A percentile compares a stretch with the other conserved stretches of the same genome.
These are phyloP conservation scores for Ustilaginoidea virens DNA, from an alignment of 2,329 filamentous ascomycete genomes.

Conservation along the genomic window DNA sequence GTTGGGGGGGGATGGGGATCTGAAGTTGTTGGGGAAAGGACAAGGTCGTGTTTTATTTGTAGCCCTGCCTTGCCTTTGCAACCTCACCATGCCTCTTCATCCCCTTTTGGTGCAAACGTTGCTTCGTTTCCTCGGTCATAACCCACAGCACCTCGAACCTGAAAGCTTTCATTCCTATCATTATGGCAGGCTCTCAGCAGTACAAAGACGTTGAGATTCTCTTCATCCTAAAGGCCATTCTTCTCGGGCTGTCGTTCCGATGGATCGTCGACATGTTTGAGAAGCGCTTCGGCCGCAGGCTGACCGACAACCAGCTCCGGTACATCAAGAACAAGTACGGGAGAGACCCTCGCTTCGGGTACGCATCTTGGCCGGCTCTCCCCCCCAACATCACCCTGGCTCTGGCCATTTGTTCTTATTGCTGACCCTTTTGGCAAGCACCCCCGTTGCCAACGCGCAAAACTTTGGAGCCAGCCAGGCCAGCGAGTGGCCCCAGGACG, in stretches of 20 bases:
- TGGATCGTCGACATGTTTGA: constrained; percentile 14
- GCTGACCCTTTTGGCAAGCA: neutral
- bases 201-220: constrained; percentile 20
- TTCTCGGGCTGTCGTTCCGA: constrained; percentile 11
- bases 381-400: neutral
- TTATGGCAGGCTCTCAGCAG: constrained; percentile 18
- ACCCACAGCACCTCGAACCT: too few relatives aligned
- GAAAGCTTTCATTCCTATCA: too few relatives aligned
- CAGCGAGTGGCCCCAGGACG: constrained; percentile 1
- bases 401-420: neutral
- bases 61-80: too few relatives aligned
- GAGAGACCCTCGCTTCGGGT: constrained; percentile 22
- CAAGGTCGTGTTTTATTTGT: too few relatives aligned
- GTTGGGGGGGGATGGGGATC: too few relatives aligned
- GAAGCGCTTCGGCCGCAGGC: constrained; percentile 12
- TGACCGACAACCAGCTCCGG: constrained; percentile 20
- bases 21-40: too few relatives aligned
- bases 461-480: constrained; percentile 1
- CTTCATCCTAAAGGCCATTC: constrained; percentile 16
- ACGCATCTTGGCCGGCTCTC: constrained; percentile 6
- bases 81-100: too few relatives aligned
- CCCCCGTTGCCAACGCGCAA: constrained; percentile 2
- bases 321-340: constrained; percentile 27
- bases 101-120: too few relatives aligned
- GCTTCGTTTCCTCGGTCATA: too few relatives aligned